Percentiles rank a stretch among this genome's conserved stretches.
These are phyloP conservation scores for Vicia sativa DNA, from an alignment of 306 rosid genomes.

Conservation along the genomic window DNA sequence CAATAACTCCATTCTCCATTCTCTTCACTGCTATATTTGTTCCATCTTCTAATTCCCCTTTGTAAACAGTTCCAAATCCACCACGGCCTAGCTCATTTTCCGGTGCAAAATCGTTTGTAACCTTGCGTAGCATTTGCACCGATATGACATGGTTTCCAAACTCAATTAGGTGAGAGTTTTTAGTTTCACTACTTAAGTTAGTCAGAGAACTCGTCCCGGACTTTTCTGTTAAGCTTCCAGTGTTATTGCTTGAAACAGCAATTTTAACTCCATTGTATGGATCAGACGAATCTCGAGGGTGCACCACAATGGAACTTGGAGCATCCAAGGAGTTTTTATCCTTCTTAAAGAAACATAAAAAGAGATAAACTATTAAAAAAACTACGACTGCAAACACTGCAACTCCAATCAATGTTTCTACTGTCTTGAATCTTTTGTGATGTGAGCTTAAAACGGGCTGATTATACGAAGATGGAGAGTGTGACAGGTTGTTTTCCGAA, in stretches of 20 bases:
- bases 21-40: constrained; percentile 80
- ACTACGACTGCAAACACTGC: constrained; percentile 33
- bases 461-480: constrained; percentile 37
- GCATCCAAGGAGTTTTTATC: constrained; percentile 44
- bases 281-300: constrained; percentile 67
- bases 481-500: constrained; percentile 35
- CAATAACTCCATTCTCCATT: constrained; percentile 67
- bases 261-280: constrained; percentile 54
- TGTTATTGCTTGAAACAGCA: constrained; percentile 55
- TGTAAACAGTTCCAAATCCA: constrained; percentile 88
- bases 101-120: constrained; percentile 58
- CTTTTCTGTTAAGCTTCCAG: constrained; percentile 55
- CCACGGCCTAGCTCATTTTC: constrained; percentile 82
- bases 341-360: constrained; percentile 48
- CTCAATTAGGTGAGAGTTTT: constrained; percentile 53
- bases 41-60: constrained; percentile 79
- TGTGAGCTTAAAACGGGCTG: constrained; percentile 36
- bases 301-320: constrained; percentile 64
- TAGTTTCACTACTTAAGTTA: constrained; percentile 59
- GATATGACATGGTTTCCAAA: constrained; percentile 61
- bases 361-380: constrained; percentile 46
- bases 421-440: constrained; percentile 40
- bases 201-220: constrained; percentile 53
- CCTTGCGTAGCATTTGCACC: constrained; percentile 71
- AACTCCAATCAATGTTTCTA: constrained; percentile 40